Evolutionary conservation across 169 alveolate genomes (phyloP).

Genomic region (Plasmodium reichenowi): DNA sequence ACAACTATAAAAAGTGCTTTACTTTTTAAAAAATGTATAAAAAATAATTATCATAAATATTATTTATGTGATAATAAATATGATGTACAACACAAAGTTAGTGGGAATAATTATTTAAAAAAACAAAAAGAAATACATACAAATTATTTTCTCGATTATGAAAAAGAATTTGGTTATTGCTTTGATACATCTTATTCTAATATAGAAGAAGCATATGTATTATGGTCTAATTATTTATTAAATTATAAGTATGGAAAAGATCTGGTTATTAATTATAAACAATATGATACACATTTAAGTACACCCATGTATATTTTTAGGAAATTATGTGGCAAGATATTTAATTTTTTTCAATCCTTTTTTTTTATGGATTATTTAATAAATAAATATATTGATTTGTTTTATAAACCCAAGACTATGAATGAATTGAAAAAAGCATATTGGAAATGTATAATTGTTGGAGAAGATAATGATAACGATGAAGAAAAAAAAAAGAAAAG

Average conservation of each 20-base stretch:
- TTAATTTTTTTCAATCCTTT: constrained; percentile 11
- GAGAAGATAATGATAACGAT: constrained; percentile 19
- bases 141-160: constrained; percentile 31
- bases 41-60: constrained; percentile 40
- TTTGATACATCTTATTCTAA: constrained; percentile 41
- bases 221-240: constrained; percentile 72
- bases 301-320: constrained; percentile 21
- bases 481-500: constrained; percentile 1
- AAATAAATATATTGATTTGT: constrained; percentile 29
- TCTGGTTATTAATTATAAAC: constrained; percentile 32
- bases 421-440: constrained; percentile 30
- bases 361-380: constrained; percentile 8
- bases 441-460: constrained; percentile 50
- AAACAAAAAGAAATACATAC: background rate
- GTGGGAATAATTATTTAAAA: background rate
- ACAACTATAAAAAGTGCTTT: constrained; percentile 51
- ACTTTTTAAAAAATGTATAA: constrained; percentile 21
- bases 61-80: constrained; percentile 55
- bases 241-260: constrained; percentile 68
- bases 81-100: constrained; percentile 6
- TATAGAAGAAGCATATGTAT: constrained; percentile 57
- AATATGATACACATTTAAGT: constrained; percentile 43
- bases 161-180: constrained; percentile 70
- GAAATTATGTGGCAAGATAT: background rate
- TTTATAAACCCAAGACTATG: constrained; percentile 42